Evolutionary conservation across 495 filamentous ascomycete species (phyloP).

Genomic region (Lentithecium fluviatile): DNA sequence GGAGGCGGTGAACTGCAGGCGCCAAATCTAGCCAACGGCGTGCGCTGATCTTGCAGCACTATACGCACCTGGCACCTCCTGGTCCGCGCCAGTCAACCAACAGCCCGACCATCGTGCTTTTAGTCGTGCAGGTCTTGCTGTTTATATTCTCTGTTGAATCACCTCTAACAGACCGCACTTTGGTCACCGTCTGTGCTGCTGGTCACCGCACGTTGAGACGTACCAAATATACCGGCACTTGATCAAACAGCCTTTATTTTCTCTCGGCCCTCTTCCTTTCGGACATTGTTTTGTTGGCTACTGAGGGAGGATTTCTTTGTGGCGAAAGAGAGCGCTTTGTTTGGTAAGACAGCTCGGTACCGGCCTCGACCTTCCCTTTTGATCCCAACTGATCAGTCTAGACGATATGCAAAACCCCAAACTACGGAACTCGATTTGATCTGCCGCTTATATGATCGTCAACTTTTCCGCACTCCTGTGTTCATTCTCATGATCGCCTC

Average conservation of each 20-base stretch:
- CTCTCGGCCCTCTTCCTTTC: no score
- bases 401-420: not conserved
- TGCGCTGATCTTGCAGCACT: slow-evolving; percentile 1
- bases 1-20: slow-evolving; percentile 27
- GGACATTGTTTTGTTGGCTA: not conserved
- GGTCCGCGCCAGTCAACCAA: slow-evolving; percentile 5
- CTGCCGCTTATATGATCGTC: not conserved
- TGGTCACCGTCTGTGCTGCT: no score
- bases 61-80: slow-evolving; percentile 9
- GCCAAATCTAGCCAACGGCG: slow-evolving; percentile 18
- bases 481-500: slow-evolving; percentile 3
- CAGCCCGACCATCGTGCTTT: not conserved
- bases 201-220: no score
- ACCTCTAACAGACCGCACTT: not conserved
- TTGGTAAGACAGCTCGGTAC: not conserved
- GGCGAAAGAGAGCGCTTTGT: not conserved
- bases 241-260: no score
- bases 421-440: not conserved
- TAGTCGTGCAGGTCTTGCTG: not conserved
- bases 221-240: no score
- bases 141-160: not conserved
- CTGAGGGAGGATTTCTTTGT: not conserved
- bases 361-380: not conserved
- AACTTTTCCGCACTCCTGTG: not conserved
- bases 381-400: not conserved